Evolutionary conservation across 2,329 filamentous ascomycete species (phyloP).

Genomic region (Colletotrichum lini): DNA sequence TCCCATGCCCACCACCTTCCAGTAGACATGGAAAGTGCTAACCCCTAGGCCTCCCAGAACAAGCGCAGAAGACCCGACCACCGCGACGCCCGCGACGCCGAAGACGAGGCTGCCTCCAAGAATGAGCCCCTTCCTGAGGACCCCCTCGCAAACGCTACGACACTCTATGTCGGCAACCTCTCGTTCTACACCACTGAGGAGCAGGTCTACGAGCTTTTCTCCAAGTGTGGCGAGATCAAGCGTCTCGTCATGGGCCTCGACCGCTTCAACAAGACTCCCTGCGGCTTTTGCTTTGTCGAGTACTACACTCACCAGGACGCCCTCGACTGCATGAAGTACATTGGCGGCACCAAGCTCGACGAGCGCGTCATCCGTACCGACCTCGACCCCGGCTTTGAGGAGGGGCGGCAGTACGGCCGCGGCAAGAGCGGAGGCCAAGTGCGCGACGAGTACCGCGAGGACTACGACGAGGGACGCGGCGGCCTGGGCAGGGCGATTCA

Average conservation of each 20-base stretch:
- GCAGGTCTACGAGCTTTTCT: constrained; percentile 97
- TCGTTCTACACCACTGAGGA: constrained; percentile 99
- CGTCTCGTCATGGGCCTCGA: constrained; percentile 98
- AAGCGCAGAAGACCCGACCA: constrained; percentile 77
- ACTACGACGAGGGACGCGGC: constrained; percentile 95
- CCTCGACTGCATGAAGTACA: constrained; percentile 98
- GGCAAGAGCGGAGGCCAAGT: constrained; percentile 98
- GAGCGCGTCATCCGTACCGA: constrained; percentile 97
- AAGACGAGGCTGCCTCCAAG: constrained; percentile 58
- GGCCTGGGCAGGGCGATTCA: constrained; percentile 86
- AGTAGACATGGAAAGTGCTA: constrained; percentile 9
- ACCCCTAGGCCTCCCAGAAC: constrained; percentile 63
- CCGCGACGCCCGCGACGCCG: constrained; percentile 63
- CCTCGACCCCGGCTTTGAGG: constrained; percentile 94
- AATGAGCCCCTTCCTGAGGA: constrained; percentile 74
- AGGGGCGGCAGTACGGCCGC: constrained; percentile 95
- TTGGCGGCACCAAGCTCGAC: constrained; percentile 97
- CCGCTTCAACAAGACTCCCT: constrained; percentile 96
- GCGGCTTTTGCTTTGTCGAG: constrained; percentile 99
- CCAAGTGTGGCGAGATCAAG: constrained; percentile 98
- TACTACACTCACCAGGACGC: constrained; percentile 99
- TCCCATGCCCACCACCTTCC: constrained; percentile 16
- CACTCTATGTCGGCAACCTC: constrained; percentile 97
- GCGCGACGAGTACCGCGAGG: constrained; percentile 96
- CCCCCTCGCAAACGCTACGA: constrained; percentile 88